Evolutionary conservation across 371 early-diverging fungal genomes (phyloP), one percentile per base, ranked within the genome.

Genomic region (Mucor sp.): DNA sequence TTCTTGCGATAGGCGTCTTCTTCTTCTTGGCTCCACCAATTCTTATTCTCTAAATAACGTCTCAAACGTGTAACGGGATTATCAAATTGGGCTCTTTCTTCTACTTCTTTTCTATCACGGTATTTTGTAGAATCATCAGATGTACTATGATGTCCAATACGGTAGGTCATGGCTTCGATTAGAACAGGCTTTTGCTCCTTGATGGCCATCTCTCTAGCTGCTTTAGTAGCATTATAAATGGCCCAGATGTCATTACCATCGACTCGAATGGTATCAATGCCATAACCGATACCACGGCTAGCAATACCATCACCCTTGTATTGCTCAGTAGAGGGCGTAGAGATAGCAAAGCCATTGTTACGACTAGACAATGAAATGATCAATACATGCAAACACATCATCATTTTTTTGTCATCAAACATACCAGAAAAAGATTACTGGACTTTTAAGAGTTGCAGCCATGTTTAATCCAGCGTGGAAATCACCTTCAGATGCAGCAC

Each of bases 161-260:
- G 95, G 77, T 99, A 99, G 11, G 98, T 96, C 92, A 97, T 91
- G 28, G 98, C 96, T 77, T 99, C 99, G 60, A 99, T 94, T 57
- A 99, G 79, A 0, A 98, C 95, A 0, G 99, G 99, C 72, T 86
- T 87, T 78, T 89, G 82, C 65, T 95, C 84, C 25, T 86, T 87
- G 25, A 95, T 82, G 0, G 95, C 95, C 28, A 92, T 87, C 41
- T 87, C 81, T 65, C 97, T 83, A 1, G 99, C 98, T 44, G 87
- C 91, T 69, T 88, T 88, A 6, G 93, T 92, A 17, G 94, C 97
- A 71, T 94, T 94, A 75, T 96, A 98, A 25, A 98, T 94, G 4
- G 98, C 99, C 91, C 95, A 91, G 25, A 94, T 90, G 74, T 99
- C 99, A 80, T 98, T 99, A 58, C 99, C 99, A 70, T 99, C 99